A percentile compares a stretch with the other conserved stretches of the same genome.
Conservation (phyloP, 768 basidiomycete genomes). For the Lactarius hengduanensis region DNA sequence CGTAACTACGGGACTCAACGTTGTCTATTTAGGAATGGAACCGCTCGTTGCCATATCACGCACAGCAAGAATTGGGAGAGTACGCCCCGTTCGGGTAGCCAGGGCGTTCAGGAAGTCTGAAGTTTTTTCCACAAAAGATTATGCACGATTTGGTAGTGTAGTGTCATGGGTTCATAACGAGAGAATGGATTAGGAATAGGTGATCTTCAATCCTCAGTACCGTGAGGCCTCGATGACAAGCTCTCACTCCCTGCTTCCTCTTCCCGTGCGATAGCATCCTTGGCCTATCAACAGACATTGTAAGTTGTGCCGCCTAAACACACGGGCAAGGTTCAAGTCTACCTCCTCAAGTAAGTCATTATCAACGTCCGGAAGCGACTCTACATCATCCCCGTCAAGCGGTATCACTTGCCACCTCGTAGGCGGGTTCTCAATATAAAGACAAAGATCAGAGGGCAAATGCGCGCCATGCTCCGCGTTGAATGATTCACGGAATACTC, state of each 20-base stretch:
- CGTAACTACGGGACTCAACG: constrained; percentile 26
- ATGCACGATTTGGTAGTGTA: background rate
- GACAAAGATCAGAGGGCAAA: constrained; percentile 77
- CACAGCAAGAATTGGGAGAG: constrained; percentile 1
- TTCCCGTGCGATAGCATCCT: constrained; percentile 30
- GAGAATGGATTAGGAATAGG: background rate
- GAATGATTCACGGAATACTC: constrained; percentile 59
- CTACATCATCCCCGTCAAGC: constrained; percentile 50
- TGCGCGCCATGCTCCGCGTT: constrained; percentile 70
- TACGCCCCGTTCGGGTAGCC: constrained; percentile 6
- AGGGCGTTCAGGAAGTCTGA: background rate
- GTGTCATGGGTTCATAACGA: background rate
- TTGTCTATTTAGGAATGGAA: no score
- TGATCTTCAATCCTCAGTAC: background rate
- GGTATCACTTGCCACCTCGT: constrained; percentile 71
- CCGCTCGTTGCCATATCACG: background rate
- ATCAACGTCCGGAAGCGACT: constrained; percentile 62
- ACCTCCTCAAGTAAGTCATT: constrained; percentile 59
- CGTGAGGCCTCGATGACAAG: constrained; percentile 8
- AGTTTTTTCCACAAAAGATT: no score
- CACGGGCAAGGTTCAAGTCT: constrained; percentile 14
- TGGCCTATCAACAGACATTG: constrained; percentile 33
- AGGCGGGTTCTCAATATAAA: constrained; percentile 71
- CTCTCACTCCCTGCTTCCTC: constrained; percentile 24
- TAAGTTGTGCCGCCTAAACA: background rate